Evolutionary conservation across 129 eudicot genomes (phyloP).

Genomic region (Lactuca saligna): DNA sequence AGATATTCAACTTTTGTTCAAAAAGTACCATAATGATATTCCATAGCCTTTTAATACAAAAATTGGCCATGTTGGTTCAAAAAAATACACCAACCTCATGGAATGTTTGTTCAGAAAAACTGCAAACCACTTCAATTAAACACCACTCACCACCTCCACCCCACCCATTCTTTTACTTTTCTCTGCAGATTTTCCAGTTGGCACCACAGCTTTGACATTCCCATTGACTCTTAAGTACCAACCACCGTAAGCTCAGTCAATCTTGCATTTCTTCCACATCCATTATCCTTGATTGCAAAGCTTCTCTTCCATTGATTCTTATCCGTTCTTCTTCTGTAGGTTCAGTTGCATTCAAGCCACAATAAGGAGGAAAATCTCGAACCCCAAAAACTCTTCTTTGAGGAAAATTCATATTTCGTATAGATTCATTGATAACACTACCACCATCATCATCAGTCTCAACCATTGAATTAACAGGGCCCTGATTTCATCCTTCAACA

Average conservation of each 20-base stretch:
- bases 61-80: too few relatives aligned
- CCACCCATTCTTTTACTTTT: too few relatives aligned
- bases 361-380: constrained; percentile 82
- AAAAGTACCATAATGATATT: too few relatives aligned
- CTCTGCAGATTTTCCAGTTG: too few relatives aligned
- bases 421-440: constrained; percentile 10
- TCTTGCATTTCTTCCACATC: background rate
- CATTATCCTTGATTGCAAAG: background rate
- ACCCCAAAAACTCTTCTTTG: constrained; percentile 60
- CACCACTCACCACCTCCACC: too few relatives aligned
- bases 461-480: constrained; percentile 1
- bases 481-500: constrained; percentile 19
- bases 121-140: too few relatives aligned
- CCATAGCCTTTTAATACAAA: too few relatives aligned
- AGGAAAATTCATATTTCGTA: constrained; percentile 36
- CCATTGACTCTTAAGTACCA: constrained; percentile 27
- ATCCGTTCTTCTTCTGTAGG: constrained; percentile 39
- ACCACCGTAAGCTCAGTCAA: background rate
- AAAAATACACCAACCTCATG: too few relatives aligned
- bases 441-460: constrained; percentile 18
- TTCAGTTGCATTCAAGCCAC: constrained; percentile 49
- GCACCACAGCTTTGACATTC: background rate
- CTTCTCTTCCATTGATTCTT: constrained; percentile 28
- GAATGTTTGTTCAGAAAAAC: too few relatives aligned
- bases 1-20: too few relatives aligned